Base-by-base conservation (phyloP, 768 basidiomycete genomes). In the Termitomyces titanicus region DNA sequence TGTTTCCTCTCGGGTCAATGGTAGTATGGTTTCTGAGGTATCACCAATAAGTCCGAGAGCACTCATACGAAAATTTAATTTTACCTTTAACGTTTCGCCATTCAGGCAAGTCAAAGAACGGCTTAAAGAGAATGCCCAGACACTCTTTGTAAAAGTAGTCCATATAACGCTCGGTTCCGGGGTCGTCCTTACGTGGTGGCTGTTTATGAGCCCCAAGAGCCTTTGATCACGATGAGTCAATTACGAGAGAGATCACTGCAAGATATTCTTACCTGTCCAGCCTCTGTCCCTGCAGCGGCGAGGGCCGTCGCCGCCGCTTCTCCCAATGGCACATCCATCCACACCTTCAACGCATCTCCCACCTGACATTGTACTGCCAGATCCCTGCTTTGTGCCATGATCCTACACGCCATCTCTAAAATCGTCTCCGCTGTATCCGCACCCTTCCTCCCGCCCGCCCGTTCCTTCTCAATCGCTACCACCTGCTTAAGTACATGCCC, bases 91-190 rank as follows among this genome's bases (percentile, higher is more conserved):
- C 67, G 53, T 72, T 70, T 55, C 66, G 70, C 73, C 74, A 87
- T 61, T 92, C 89, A 3, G 89, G 83, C 24, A 97, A 73, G 53
- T 92, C 75, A 63, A 74, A 68, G 40, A 97, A 73, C 5, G 97
- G 95, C 66, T 82, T 84, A 73, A 93, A 88, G 48, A 99, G 74
- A n/a, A 79, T 78, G n/a, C 79, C 72, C 56, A 88, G 75, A 66
- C 88, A 92, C 43, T 82, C 77, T 69, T 93, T 92, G 74, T 98
- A 98, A 70, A 98, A 96, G 68, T 93, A 92, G 37, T 94, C 89
- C 65, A 95, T 76, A 76, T 94, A 99, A 54, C 85, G 82, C 68
- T 98, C 97, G 1, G 87, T 88, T 34, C 84, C 81, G 6, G 89
- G 88, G 51, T 93, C 91, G 60, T 96, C 94, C 68, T 89, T 93